Percentiles rank a stretch among this genome's conserved stretches.
phyloP scores from a whole-genome alignment of 164 flowering plant genomes.

The Piper betle region DNA sequence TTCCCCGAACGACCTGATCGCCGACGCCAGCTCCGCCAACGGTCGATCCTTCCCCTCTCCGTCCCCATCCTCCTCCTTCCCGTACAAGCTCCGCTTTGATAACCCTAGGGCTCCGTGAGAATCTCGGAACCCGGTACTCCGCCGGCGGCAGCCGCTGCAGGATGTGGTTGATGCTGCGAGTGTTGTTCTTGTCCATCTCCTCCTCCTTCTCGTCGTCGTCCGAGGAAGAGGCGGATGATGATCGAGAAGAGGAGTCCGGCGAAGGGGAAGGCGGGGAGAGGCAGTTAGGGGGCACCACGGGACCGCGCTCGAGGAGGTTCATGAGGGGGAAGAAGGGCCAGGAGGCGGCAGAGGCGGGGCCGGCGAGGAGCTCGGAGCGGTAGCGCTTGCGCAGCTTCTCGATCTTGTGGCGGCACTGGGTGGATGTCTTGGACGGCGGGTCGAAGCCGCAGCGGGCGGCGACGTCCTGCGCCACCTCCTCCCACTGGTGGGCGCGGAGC shows the following conservation, averaged over 20 bases:
- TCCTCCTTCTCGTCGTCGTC: constrained; percentile 16
- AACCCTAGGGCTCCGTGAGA: constrained; percentile 15
- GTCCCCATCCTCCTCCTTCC: constrained; percentile 15
- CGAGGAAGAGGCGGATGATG: constrained; percentile 20
- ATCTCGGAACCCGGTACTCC: constrained; percentile 6
- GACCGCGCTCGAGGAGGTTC: constrained; percentile 60
- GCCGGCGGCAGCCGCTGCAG: constrained; percentile 16
- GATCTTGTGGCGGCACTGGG: constrained; percentile 95
- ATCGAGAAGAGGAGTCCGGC: constrained; percentile 20
- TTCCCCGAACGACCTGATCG: constrained; percentile 47
- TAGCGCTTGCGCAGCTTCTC: constrained; percentile 88
- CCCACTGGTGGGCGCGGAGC: constrained; percentile 75
- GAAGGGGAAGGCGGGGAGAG: constrained; percentile 20
- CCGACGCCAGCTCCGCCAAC: constrained; percentile 36
- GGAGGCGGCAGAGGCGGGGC: constrained; percentile 11
- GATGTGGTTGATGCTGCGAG: constrained; percentile 36
- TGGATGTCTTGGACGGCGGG: constrained; percentile 48
- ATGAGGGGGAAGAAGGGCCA: constrained; percentile 59
- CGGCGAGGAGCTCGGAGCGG: constrained; percentile 48
- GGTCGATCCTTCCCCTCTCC: constrained; percentile 15
- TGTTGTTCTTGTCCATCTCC: constrained; percentile 14
- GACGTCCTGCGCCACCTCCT: constrained; percentile 61
- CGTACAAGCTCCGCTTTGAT: constrained; percentile 11
- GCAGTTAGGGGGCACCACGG: constrained; percentile 1
- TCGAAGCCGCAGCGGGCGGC: constrained; percentile 57